Base-by-base conservation (phyloP, 2,329 filamentous ascomycete genomes). In the Pseudogymnoascus sp. region DNA sequence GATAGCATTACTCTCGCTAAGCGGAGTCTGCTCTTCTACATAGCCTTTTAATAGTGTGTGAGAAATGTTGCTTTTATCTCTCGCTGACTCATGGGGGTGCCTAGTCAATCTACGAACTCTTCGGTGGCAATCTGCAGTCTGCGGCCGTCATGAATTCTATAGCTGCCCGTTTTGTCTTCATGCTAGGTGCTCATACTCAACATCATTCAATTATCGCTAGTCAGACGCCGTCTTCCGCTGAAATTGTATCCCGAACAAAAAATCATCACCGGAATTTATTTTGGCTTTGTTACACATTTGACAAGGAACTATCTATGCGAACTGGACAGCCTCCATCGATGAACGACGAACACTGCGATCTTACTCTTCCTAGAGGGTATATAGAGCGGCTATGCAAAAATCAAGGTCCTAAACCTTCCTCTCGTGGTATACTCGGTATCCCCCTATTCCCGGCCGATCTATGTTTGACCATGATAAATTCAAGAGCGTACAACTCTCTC, bases 251-350 rank as follows among this genome's bases (percentile, higher is more conserved):
- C 46, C 14, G 62, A 64, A 19, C 65, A 66, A 11, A 67, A 60
- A n/a, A 67, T 4, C 74, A 76, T 33, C 62, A 74, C 4, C 74
- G 75, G 5, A 73, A 74, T 60, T 41, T 84, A 0, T 85, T 85
- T 67, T 85, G 83, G 82, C 67, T 84, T 5, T 79, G 78, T 65
- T 85, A 83, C 63, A 75, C 75, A 1, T 71, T 83, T 8, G 83
- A 86, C 66, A 85, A 83, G 64, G 82, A 85, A n/a, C 75, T 84
- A 11, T 74, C 80, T 0, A 72, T 85, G 0, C 77, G 82, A 3
- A 81, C 78, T 0, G 81, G 82, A 0, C 81, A 82, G 59, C 82
- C 82, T 0, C 82, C 82, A 1, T 71, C 75, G 0, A 78, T 84
- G 19, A 70, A 73, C 3, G 81, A 83, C 61, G 78, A 81, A 14